Evolutionary conservation across 352 stramenopile species (phyloP).

Genomic region (Poterioochromonas sp.): DNA sequence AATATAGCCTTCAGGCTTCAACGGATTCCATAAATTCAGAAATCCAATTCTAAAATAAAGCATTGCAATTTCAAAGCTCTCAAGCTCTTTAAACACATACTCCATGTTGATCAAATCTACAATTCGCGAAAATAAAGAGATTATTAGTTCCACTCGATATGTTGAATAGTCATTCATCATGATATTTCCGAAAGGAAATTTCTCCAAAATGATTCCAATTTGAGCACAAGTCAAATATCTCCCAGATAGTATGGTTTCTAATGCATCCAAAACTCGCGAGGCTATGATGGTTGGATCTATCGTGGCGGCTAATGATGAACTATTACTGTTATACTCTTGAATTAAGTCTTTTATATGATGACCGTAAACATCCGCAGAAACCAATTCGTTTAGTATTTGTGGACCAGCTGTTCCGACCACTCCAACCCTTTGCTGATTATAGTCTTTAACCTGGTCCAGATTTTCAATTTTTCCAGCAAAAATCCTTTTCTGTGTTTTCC

Average conservation of each 20-base stretch:
- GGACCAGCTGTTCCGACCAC: too few species aligned
- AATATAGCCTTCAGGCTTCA: conserved; percentile 45
- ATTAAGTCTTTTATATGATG: not conserved
- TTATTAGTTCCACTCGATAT: conserved; percentile 29
- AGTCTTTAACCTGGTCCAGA: not conserved
- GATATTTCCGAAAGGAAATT: not conserved
- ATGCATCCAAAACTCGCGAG: not conserved
- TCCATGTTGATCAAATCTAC: conserved; percentile 32
- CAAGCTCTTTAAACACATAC: conserved; percentile 36
- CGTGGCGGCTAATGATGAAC: not conserved
- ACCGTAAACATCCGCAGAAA: not conserved
- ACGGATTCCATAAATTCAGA: conserved; percentile 46
- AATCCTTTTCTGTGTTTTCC: not conserved
- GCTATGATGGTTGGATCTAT: not conserved
- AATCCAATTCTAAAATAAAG: conserved; percentile 46
- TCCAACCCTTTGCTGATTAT: not conserved
- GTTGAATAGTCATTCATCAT: not conserved
- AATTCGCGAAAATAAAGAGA: conserved; percentile 33
- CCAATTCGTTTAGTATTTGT: not conserved
- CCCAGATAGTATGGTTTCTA: not conserved
- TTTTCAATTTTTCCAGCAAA: not conserved
- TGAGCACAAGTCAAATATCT: conserved; percentile 13
- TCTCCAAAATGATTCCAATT: not conserved
- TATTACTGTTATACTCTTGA: not conserved
- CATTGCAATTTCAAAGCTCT: conserved; percentile 38